These are phyloP conservation scores for Crithidia bombi DNA, from an alignment of 208 protist genomes.

Conservation along the genomic window DNA sequence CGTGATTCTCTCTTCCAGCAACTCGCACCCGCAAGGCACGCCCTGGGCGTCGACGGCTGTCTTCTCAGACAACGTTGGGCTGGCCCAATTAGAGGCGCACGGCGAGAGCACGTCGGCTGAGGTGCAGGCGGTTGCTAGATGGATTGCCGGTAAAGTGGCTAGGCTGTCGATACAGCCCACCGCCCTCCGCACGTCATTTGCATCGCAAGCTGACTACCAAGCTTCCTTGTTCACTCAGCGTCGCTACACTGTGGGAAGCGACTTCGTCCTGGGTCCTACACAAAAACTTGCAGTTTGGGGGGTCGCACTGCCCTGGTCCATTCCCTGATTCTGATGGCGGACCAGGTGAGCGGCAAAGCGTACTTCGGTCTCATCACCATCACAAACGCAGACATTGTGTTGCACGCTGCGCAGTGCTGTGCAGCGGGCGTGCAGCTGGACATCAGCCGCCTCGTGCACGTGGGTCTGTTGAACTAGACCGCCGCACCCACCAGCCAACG, in stretches of 20 bases:
- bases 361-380: conserved; percentile 22
- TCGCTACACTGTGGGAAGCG: conserved; percentile 14
- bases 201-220: conserved; percentile 4
- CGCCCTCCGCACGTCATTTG: neutral
- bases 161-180: conserved; percentile 7
- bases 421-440: conserved; percentile 19
- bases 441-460: conserved; percentile 12
- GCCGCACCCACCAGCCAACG: neutral
- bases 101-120: neutral
- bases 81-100: neutral
- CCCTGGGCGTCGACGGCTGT: conserved; percentile 4
- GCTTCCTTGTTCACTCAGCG: neutral
- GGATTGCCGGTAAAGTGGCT: conserved; percentile 10
- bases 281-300: conserved; percentile 17
- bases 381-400: conserved; percentile 7
- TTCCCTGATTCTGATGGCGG: neutral
- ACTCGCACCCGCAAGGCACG: conserved; percentile 26
- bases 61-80: neutral
- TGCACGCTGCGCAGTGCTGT: conserved; percentile 20
- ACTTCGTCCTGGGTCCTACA: conserved; percentile 19
- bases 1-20: conserved; percentile 21
- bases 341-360: neutral
- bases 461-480: conserved; percentile 13
- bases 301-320: conserved; percentile 33
- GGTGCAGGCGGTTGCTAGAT: conserved; percentile 10